Base-by-base conservation (phyloP, 805 yeast genomes). In the Candida easanensis region DNA sequence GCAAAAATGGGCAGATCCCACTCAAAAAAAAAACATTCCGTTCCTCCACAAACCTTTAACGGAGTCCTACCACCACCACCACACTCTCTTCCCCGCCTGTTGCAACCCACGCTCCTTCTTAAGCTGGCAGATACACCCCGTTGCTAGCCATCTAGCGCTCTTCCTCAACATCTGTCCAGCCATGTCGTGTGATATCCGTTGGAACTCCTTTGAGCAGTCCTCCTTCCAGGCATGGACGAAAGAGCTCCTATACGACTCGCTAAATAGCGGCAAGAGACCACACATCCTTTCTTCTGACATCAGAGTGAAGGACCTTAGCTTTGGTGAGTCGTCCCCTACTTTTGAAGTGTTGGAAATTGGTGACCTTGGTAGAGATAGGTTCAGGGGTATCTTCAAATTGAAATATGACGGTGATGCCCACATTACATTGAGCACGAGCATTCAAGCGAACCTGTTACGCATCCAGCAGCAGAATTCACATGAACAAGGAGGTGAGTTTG, bases 331-430 rank as follows among this genome's bases (percentile, higher is more conserved):
- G 21, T 80, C 93, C 1, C 95, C 95, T 1, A 69, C 73, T 42
- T 78, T 86, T 48, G 95, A 86, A 62, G 82, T 87, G 28, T 66
- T 86, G 46, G 95, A 86, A 56, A 82, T 86, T 50, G 95, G 95
- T 5, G 95, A 87, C 58, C 63, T 87, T 26, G 93, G 81, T 6
- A 70, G 69, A 21, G 93, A 86, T 62, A 65, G 86, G 48, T 87
- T 86, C 56, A 70, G 93, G 45, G 95, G 95, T 2, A 87, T 86
- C 17, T 87, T 86, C 69, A 86, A 85, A 54, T 74, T 86, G 48
- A 79, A 77, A 52, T 86, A 87, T 59, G 69, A 71, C 36, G 95
- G 95, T 3, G 88, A 84, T 60, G 87, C 88, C 16, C 77, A 77
- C 42, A 76, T 86, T 41, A 82, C 89, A 1, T 70, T 87, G 39